Evolutionary conservation across 2,329 filamentous ascomycete species (phyloP).

Genomic region (Teratosphaeria viscida): DNA sequence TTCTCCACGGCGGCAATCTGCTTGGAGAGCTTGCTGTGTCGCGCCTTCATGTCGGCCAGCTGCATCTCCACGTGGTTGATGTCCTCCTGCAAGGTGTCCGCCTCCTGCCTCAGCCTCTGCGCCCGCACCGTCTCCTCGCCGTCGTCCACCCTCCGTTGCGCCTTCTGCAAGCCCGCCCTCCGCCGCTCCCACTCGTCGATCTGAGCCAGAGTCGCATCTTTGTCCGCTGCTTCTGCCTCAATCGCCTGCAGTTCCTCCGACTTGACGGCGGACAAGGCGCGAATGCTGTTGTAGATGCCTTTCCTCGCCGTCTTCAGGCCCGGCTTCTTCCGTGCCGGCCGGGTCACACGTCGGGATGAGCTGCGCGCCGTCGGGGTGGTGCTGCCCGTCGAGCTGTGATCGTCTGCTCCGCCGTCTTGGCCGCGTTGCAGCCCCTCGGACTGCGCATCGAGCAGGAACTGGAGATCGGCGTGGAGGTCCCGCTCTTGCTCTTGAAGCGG

Average conservation of each 20-base stretch:
- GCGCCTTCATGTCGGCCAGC: slow-evolving; percentile 49
- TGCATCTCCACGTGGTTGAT: slow-evolving; percentile 57
- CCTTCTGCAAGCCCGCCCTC: slow-evolving; percentile 43
- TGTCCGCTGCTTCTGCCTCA: slow-evolving; percentile 44
- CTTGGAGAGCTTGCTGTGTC: slow-evolving; percentile 48
- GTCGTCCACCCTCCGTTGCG: slow-evolving; percentile 47
- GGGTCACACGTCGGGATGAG: slow-evolving; percentile 32
- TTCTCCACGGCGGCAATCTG: slow-evolving; percentile 55
- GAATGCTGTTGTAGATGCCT: slow-evolving; percentile 54
- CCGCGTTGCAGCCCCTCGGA: slow-evolving; percentile 46
- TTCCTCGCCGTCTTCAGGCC: slow-evolving; percentile 54
- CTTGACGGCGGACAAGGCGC: slow-evolving; percentile 55
- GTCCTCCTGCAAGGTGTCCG: slow-evolving; percentile 46
- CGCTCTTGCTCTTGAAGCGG: slow-evolving; percentile 32
- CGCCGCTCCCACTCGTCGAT: slow-evolving; percentile 51
- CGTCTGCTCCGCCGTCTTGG: slow-evolving; percentile 32
- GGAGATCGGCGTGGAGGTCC: slow-evolving; percentile 47
- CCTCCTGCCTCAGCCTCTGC: slow-evolving; percentile 40
- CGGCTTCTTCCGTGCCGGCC: slow-evolving; percentile 43
- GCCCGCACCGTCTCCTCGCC: slow-evolving; percentile 48
- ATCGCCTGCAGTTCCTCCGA: slow-evolving; percentile 56
- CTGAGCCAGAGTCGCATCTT: slow-evolving; percentile 48
- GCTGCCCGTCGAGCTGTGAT: slow-evolving; percentile 38
- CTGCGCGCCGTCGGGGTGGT: slow-evolving; percentile 37
- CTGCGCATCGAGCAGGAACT: slow-evolving; percentile 51